A percentile compares a stretch with the other conserved stretches of the same genome.
phyloP scores from a whole-genome alignment of 208 protist species.

The Leishmania amazonensis region DNA sequence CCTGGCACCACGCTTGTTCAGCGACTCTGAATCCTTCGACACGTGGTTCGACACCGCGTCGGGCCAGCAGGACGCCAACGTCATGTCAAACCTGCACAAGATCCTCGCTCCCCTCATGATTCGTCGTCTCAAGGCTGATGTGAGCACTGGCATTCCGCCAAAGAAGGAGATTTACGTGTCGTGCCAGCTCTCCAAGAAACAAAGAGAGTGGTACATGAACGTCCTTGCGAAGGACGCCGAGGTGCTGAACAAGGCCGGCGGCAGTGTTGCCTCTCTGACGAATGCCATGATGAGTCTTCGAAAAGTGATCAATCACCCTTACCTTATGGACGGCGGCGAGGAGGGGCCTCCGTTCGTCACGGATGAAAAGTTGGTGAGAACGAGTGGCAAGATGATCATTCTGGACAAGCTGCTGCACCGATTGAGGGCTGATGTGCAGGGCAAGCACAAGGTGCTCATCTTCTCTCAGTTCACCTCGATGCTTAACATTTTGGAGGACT shows the following conservation, averaged over 20 bases:
- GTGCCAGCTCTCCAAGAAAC: conserved; percentile 93
- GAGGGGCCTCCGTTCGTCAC: conserved; percentile 89
- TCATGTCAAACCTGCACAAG: conserved; percentile 87
- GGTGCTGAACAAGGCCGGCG: conserved; percentile 89
- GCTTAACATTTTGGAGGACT: conserved; percentile 94
- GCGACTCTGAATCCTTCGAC: conserved; percentile 86
- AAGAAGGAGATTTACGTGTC: conserved; percentile 98
- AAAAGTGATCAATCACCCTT: conserved; percentile 96
- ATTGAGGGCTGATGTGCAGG: conserved; percentile 64
- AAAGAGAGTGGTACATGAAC: conserved; percentile 95
- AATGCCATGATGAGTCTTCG: conserved; percentile 93
- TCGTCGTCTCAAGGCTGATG: conserved; percentile 96
- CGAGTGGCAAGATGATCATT: conserved; percentile 95
- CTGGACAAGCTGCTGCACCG: conserved; percentile 94
- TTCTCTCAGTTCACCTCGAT: conserved; percentile 98
- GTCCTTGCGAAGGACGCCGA: conserved; percentile 96
- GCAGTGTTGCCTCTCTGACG: conserved; percentile 54
- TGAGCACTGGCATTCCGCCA: conserved; percentile 96
- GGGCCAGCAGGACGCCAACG: conserved; percentile 78
- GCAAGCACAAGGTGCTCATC: conserved; percentile 96
- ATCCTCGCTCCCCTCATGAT: conserved; percentile 97
- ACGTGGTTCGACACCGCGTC: conserved; percentile 93
- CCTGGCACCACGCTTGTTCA: conserved; percentile 92
- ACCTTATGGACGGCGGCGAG: conserved; percentile 96
- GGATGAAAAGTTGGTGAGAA: conserved; percentile 90